Base-by-base conservation (phyloP, 116 monocot species). In the Phalaenopsis hybrid region DNA sequence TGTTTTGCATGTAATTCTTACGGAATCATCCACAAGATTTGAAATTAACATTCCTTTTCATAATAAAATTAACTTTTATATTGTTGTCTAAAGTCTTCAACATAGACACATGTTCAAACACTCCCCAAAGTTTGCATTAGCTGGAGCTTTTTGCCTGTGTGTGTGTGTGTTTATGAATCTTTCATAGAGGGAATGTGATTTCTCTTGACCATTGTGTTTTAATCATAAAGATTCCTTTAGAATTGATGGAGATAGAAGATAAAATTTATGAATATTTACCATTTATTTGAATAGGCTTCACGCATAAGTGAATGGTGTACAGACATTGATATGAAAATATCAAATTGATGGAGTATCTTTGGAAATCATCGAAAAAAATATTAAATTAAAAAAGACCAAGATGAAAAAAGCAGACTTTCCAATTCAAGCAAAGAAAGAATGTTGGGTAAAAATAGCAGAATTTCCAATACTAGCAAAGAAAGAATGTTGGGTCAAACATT, bases 1-100 rank as follows among this genome's bases (percentile, higher is more conserved):
- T 75, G 75, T 45, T 6, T 16, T 75, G 75, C 6, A 75, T 75
- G 75, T 37, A 72, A 37, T 72, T 70, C 37, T 37, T 70, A 16
- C 37, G 28, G 70, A 46, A 44, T 5, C 75, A 16, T 75, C 75
- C 75, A 75, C 45, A 10, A 70, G 75, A 45, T 45, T 12, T 45
- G 45, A 44, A 75, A 44, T 44, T 75, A 43, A 44, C 0, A 75
- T 75, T 20, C 20, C 4, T 45, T 44, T 45, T 75, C 20, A 7
- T 75, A 75, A 72, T 75, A 16, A 9, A 12, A 70, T 21, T 34
- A 13, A 12, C 13, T 70, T 34, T 33, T 70, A 34, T 11, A 7
- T 12, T 70, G 70, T 13, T 70, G 33, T 70, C 9, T 70, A 37
- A 70, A 70, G 70, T 33, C 8, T 31, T 69, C 31, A 69, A 33